Conservation (phyloP, 1,284 basidiomycete genomes). For the Austroboletus niveus region DNA sequence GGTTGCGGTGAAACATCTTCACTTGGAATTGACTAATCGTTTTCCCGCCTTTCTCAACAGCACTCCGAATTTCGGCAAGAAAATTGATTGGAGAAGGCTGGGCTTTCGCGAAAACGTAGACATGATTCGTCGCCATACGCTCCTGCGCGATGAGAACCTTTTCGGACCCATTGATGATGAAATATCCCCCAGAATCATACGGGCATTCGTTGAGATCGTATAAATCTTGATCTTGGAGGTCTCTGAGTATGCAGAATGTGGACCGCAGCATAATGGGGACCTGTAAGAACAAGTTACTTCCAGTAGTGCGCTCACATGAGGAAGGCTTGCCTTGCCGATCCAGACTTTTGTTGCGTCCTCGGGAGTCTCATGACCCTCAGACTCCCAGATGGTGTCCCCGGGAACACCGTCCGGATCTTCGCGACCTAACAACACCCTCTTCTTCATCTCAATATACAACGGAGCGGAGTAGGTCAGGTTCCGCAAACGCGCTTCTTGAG, state of each 20-base stretch:
- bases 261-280: conserved; percentile 98
- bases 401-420: conserved; percentile 81
- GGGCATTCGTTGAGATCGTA: conserved; percentile 97
- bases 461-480: conserved; percentile 97
- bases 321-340: conserved; percentile 83
- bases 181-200: conserved; percentile 98
- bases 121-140: conserved; percentile 99
- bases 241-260: conserved; percentile 90
- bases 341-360: conserved; percentile 84
- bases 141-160: conserved; percentile 99
- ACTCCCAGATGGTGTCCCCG: conserved; percentile 83
- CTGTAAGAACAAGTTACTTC: conserved; percentile 40
- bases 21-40: conserved; percentile 98
- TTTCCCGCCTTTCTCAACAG: conserved; percentile 98
- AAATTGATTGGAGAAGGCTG: conserved; percentile 96
- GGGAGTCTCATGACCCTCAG: conserved; percentile 63
- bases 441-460: conserved; percentile 94
- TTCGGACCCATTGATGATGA: conserved; percentile 99
- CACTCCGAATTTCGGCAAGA: conserved; percentile 96
- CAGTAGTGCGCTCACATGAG: conserved; percentile 1
- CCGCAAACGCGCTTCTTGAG: conserved; percentile 94
- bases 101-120: conserved; percentile 98
- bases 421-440: conserved; percentile 77
- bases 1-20: conserved; percentile 91
- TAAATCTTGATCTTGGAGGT: conserved; percentile 76